Base-by-base conservation (phyloP, 768 basidiomycete genomes). In the Erythrobasidium yunnanense region DNA sequence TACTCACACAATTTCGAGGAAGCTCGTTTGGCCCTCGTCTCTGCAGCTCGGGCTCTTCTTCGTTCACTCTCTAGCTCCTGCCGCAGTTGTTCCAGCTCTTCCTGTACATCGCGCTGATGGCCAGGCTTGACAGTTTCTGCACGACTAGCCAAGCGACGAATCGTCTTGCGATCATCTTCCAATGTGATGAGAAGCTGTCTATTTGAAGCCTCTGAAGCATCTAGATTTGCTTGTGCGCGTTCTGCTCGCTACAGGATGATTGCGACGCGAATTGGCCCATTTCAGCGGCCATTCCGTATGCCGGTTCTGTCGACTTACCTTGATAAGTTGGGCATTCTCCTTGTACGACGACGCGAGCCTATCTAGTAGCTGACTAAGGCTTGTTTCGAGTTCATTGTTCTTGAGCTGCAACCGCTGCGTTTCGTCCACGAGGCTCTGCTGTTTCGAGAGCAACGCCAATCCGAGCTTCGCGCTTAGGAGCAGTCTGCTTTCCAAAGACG, bases 21-120 rank as follows among this genome's bases (percentile, higher is more conserved):
- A 13, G 67, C 67, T 1, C 60, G n/a, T 17, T 60, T 33, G 7
- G 85, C 79, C 33, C 85, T 82, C 5, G 80, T 78, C 70, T 91
- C 90, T 7, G 87, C 85, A 33, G 83, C 72, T 45, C 82, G 79
- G 1, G 86, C 84, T 46, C 84, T 79, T 66, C 85, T 83, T 8
- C 81, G 77, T 69, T 88, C 87, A 55, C 80, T 80, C 62, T 88
- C 85, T 25, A 85, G 79, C 73, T 92, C 90, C 75, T 90, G 88
- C 67, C 83, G 49, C 5, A 72, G 81, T 74, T 92, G 90, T 42
- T 90, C 88, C 70, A 82, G 82, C 75, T 90, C 87, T 72, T 85
- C 84, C 56, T 84, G 77, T n/a, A 83, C 82, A 13, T 79, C 75
- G 11, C 83, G 82, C 7, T 81, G 79, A 70, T 90, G 85, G 80